Percentiles rank a stretch among this genome's conserved stretches.
Evolutionary conservation across 306 rosid species (phyloP).

Genomic region (Ceratonia siliqua): DNA sequence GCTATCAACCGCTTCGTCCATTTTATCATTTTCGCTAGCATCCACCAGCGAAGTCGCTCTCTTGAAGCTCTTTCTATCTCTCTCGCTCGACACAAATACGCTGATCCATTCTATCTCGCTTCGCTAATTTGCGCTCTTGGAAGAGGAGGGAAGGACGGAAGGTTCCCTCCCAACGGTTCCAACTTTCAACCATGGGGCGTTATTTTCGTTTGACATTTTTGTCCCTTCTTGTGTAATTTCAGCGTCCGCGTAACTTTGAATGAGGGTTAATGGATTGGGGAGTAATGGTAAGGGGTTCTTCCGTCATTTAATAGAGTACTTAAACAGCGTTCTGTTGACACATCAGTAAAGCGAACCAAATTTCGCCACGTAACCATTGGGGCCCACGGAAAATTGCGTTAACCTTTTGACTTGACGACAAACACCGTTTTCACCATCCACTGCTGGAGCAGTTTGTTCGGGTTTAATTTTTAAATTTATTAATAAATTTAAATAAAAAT

Average conservation of each 20-base stretch:
- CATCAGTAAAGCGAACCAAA: constrained; percentile 45
- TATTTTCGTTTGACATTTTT: constrained; percentile 37
- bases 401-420: too few species aligned
- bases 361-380: constrained; percentile 43
- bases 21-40: constrained; percentile 52
- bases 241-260: too few species aligned
- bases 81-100: background rate
- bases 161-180: constrained; percentile 13
- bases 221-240: background rate
- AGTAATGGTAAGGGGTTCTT: constrained; percentile 8
- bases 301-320: constrained; percentile 24
- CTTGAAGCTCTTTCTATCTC: background rate
- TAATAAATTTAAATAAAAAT: too few species aligned
- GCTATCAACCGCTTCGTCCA: constrained; percentile 62
- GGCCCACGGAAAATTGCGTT: background rate
- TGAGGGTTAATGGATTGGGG: too few species aligned
- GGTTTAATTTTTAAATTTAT: too few species aligned
- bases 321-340: constrained; percentile 17
- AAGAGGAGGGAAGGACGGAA: background rate
- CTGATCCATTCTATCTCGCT: background rate
- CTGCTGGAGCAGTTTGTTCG: too few species aligned
- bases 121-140: constrained; percentile 19
- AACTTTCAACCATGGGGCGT: constrained; percentile 39
- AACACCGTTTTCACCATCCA: too few species aligned
- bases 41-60: background rate